Percentiles rank a stretch among this genome's conserved stretches.
Evolutionary conservation across 2,329 filamentous ascomycete genomes (phyloP).

Genomic region (Diaporthe sp.): DNA sequence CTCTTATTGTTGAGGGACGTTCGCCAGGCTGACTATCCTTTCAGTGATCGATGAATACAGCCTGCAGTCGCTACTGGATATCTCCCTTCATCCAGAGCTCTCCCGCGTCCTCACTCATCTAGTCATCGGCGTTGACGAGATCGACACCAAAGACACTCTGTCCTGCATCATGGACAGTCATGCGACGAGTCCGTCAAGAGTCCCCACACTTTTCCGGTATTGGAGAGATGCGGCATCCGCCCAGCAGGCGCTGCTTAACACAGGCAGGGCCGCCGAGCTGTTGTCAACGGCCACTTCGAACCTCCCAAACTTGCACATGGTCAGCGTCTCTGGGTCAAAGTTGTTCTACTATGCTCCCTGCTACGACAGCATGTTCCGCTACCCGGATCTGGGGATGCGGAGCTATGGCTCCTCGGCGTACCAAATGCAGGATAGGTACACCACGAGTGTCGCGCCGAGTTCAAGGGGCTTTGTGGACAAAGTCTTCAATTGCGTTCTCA

Average conservation of each 20-base stretch:
- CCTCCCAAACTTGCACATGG: not conserved
- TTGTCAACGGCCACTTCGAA: not conserved
- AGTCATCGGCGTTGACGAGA: not conserved
- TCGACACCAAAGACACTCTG: not conserved
- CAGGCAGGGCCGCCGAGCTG: not conserved
- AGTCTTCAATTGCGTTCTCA: not conserved
- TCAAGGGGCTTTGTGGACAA: not conserved
- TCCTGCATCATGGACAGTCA: not conserved
- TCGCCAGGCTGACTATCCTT: not conserved
- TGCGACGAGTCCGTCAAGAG: not conserved
- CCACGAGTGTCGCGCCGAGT: accelerated
- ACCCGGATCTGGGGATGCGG: not conserved
- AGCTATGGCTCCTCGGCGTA: not conserved
- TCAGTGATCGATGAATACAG: not conserved
- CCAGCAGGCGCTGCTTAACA: not conserved
- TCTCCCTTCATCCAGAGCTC: not conserved
- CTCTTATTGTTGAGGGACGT: accelerated
- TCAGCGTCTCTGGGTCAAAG: not conserved
- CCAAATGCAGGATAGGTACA: not conserved
- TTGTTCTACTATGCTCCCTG: accelerated
- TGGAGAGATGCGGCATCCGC: not conserved
- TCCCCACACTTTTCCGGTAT: not conserved
- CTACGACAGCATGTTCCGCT: too few relatives aligned
- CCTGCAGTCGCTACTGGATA: not conserved
- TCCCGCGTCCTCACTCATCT: not conserved